A percentile compares a stretch with the other conserved stretches of the same genome.
These are phyloP conservation scores for Fusarium graminum DNA, from an alignment of 2,329 filamentous ascomycete species.

Conservation along the genomic window DNA sequence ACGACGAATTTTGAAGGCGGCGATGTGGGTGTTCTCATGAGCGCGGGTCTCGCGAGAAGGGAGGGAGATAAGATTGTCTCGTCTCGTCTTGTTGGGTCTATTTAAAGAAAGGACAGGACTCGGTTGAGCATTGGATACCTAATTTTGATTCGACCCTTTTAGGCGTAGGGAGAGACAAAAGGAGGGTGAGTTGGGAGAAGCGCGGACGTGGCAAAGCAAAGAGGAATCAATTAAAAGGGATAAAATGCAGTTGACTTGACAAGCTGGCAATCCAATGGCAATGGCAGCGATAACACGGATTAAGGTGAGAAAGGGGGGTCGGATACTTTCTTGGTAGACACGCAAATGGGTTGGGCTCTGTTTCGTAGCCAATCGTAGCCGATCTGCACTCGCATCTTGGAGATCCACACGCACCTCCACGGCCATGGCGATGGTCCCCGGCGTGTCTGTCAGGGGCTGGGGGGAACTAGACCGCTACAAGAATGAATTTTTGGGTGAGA, in stretches of 20 bases:
- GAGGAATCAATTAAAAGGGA: conserved; percentile 35
- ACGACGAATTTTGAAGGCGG: conserved; percentile 70
- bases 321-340: conserved; percentile 31
- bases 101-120: conserved; percentile 45
- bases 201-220: conserved; percentile 39
- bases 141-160: conserved; percentile 13
- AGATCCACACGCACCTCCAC: conserved; percentile 23
- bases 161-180: conserved; percentile 26
- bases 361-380: conserved; percentile 32
- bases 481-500: conserved; percentile 18
- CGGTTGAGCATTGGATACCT: conserved; percentile 45
- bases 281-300: conserved; percentile 10
- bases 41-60: conserved; percentile 44
- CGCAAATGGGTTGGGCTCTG: conserved; percentile 36
- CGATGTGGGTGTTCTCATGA: conserved; percentile 75
- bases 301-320: conserved; percentile 36
- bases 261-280: conserved; percentile 16
- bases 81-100: conserved; percentile 8
- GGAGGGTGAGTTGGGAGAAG: conserved; percentile 23
- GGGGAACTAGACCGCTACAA: neutral
- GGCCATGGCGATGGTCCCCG: conserved; percentile 30
- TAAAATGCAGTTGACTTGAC: conserved; percentile 22
- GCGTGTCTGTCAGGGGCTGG: conserved; percentile 36
- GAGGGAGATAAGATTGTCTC: conserved; percentile 28
- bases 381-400: conserved; percentile 32